These are phyloP conservation scores for Noccaea caerulescens DNA, from an alignment of 345 rosid genomes.

Conservation along the genomic window DNA sequence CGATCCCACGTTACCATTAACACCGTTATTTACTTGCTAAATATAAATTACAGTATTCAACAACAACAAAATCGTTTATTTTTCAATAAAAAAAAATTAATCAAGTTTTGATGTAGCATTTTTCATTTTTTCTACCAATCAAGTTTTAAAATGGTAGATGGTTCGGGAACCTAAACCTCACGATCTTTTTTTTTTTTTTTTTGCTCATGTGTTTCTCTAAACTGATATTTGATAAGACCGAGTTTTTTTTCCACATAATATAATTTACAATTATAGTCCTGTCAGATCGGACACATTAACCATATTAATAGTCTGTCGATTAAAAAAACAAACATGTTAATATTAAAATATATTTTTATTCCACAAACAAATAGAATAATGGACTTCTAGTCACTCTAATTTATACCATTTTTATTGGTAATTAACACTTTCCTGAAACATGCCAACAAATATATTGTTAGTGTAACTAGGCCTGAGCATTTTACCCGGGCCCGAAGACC, in stretches of 20 bases:
- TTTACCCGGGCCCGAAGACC: too few relatives aligned
- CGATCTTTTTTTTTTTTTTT: background rate
- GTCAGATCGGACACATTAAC: conserved; percentile 13
- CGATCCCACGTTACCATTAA: conserved; percentile 1
- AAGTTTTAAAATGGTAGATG: background rate
- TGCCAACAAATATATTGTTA: background rate
- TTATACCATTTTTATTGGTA: background rate
- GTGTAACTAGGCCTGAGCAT: background rate
- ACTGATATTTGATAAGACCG: background rate
- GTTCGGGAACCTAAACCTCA: background rate
- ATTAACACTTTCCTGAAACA: background rate
- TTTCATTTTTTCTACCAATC: background rate
- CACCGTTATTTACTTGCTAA: background rate
- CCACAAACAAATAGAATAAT: background rate
- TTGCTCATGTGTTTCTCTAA: background rate
- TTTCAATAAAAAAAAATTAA: background rate
- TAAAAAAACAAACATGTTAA: background rate
- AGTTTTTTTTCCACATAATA: background rate
- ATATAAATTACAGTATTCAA: background rate
- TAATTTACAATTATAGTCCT: background rate
- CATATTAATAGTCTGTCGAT: conserved; percentile 8
- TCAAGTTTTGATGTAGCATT: background rate
- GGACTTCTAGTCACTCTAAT: conserved; percentile 4
- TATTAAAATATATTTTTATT: background rate
- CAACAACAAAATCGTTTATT: background rate